Conservation (phyloP, 768 basidiomycete genomes). For the Lentinula aciculospora region DNA sequence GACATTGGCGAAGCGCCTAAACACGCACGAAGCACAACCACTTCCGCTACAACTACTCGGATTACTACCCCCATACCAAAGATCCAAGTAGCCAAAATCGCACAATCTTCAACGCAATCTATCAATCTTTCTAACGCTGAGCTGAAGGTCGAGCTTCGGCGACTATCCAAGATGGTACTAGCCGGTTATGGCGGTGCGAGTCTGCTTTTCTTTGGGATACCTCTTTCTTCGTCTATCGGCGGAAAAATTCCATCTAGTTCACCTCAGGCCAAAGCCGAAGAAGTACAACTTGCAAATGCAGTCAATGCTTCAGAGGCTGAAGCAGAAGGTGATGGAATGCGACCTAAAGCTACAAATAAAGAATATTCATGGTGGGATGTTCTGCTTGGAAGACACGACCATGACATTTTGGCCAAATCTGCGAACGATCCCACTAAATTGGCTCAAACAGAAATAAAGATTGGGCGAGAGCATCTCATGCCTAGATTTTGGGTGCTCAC, state of each 20-base stretch:
- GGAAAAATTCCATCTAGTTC: constrained; percentile 22
- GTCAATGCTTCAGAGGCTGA: constrained; percentile 71
- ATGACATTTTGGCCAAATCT: constrained; percentile 75
- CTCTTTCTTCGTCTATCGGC: constrained; percentile 28
- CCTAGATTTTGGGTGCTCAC: constrained; percentile 85
- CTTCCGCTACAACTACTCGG: not conserved
- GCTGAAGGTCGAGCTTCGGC: constrained; percentile 64
- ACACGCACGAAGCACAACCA: constrained; percentile 25
- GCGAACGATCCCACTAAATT: constrained; percentile 23
- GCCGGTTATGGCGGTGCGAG: constrained; percentile 83
- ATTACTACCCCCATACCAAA: constrained; percentile 4
- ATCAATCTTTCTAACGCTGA: constrained; percentile 39
- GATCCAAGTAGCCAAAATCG: constrained; percentile 5
- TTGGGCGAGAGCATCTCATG: constrained; percentile 66
- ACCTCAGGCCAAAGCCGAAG: constrained; percentile 46
- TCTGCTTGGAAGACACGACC: constrained; percentile 73
- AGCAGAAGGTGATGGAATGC: constrained; percentile 34
- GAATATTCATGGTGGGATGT: constrained; percentile 83
- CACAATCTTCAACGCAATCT: constrained; percentile 6
- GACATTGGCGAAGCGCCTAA: constrained; percentile 65
- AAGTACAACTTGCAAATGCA: constrained; percentile 56
- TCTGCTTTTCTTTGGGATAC: constrained; percentile 75
- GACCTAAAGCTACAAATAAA: constrained; percentile 2
- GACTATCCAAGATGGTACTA: constrained; percentile 77
- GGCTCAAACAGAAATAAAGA: constrained; percentile 29